Evolutionary conservation across 2,329 filamentous ascomycete species (phyloP).

Genomic region (Magnaporthales sp.): DNA sequence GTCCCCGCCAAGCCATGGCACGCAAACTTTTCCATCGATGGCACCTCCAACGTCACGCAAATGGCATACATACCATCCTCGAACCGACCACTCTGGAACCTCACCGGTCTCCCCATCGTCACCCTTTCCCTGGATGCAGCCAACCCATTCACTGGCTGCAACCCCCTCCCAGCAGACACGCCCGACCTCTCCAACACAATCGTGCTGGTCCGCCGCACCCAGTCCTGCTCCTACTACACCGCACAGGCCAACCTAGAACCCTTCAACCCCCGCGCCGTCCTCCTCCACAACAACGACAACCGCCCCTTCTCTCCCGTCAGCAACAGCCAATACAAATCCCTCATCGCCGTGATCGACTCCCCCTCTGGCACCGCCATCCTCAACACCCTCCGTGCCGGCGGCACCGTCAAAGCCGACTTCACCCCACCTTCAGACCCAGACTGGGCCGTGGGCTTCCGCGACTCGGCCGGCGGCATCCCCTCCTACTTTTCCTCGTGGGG

Average conservation of each 20-base stretch:
- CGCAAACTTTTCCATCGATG: conserved; percentile 7
- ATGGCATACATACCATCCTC: conserved; percentile 9
- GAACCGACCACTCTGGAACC: conserved; percentile 9
- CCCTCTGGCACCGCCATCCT: conserved; percentile 21
- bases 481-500: conserved; percentile 32
- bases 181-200: conserved; percentile 30
- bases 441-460: conserved; percentile 23
- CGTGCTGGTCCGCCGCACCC: conserved; percentile 28
- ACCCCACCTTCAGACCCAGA: conserved; percentile 24
- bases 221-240: conserved; percentile 11
- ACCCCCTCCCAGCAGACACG: conserved; percentile 24
- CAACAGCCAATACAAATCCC: not conserved
- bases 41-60: conserved; percentile 4
- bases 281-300: conserved; percentile 31
- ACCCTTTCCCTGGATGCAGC: conserved; percentile 14
- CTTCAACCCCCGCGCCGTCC: conserved; percentile 19
- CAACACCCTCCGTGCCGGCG: conserved; percentile 18
- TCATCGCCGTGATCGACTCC: not conserved
- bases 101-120: conserved; percentile 15
- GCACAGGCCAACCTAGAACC: conserved; percentile 21
- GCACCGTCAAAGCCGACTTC: conserved; percentile 21
- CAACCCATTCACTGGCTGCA: conserved; percentile 26
- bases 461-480: conserved; percentile 18
- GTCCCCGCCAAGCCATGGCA: conserved; percentile 11
- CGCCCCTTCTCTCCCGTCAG: not conserved